Conservation (phyloP, 2,329 filamentous ascomycete species). For the Cordyceps fumosorosea region DNA sequence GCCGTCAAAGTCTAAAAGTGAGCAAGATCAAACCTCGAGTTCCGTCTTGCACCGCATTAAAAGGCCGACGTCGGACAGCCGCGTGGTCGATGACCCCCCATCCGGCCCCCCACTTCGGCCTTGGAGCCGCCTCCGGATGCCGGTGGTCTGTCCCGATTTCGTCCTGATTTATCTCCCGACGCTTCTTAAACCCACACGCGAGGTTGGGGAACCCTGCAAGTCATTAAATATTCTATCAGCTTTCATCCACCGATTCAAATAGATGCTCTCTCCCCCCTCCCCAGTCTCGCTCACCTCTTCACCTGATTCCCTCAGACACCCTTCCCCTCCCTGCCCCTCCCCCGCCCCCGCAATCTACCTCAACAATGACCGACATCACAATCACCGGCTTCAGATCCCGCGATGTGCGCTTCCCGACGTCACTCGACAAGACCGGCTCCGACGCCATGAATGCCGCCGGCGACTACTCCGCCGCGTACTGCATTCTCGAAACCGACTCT, state of each 20-base stretch:
- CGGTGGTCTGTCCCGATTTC: background rate
- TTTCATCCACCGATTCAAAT: background rate
- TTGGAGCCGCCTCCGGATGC: conserved; percentile 20
- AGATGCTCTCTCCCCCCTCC: background rate
- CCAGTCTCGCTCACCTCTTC: background rate
- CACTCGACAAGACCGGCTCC: conserved; percentile 89
- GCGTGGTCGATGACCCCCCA: conserved; percentile 25
- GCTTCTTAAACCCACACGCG: background rate
- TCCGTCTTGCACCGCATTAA: background rate
- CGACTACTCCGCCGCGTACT: conserved; percentile 93
- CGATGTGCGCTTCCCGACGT: conserved; percentile 81
- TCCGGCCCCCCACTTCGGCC: conserved; percentile 21
- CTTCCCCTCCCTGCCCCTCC: background rate
- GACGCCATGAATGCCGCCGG: conserved; percentile 95
- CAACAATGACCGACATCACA: conserved; percentile 45
- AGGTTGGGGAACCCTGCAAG: background rate
- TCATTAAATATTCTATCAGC: background rate
- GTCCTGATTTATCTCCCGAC: background rate
- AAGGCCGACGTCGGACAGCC: conserved; percentile 17
- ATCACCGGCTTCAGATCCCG: conserved; percentile 66
- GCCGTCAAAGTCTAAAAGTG: too few species aligned
- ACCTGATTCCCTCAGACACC: background rate
- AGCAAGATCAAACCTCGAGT: too few species aligned
- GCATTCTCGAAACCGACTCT: conserved; percentile 78
- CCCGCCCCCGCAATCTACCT: background rate